Percentiles rank a stretch among this genome's conserved stretches.
Conservation (phyloP, 768 basidiomycete species). For the Phaeotremella skinneri region DNA sequence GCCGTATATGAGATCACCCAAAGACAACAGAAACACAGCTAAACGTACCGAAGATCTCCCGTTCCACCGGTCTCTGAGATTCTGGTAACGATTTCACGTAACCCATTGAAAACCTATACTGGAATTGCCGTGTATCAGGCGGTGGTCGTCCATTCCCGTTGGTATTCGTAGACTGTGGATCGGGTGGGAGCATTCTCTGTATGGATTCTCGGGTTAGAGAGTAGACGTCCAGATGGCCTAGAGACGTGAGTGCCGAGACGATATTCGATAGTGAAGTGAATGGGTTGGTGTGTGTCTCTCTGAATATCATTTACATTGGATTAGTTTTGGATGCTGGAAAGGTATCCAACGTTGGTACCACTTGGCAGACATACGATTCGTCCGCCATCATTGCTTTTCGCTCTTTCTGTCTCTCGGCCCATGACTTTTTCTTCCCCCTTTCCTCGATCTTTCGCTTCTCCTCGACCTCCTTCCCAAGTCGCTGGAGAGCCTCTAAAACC, state of each 20-base stretch:
- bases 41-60: constrained; percentile 51
- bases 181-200: constrained; percentile 49
- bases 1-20: neutral
- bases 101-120: constrained; percentile 51
- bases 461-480: constrained; percentile 62
- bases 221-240: constrained; percentile 52
- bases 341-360: neutral
- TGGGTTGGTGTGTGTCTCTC: constrained; percentile 29
- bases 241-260: constrained; percentile 44
- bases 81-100: constrained; percentile 47
- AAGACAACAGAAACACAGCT: neutral
- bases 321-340: neutral
- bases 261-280: constrained; percentile 51
- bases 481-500: constrained; percentile 80
- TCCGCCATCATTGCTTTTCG: constrained; percentile 42
- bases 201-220: constrained; percentile 50
- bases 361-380: constrained; percentile 23
- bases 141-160: constrained; percentile 14
- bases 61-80: constrained; percentile 48
- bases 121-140: constrained; percentile 43
- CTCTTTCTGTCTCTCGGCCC: constrained; percentile 54
- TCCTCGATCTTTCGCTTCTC: constrained; percentile 40
- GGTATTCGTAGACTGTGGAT: constrained; percentile 1
- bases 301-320: too few species aligned
- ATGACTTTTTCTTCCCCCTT: constrained; percentile 36